phyloP scores from a whole-genome alignment of 805 yeast species.

The Yarrowia deformans region DNA sequence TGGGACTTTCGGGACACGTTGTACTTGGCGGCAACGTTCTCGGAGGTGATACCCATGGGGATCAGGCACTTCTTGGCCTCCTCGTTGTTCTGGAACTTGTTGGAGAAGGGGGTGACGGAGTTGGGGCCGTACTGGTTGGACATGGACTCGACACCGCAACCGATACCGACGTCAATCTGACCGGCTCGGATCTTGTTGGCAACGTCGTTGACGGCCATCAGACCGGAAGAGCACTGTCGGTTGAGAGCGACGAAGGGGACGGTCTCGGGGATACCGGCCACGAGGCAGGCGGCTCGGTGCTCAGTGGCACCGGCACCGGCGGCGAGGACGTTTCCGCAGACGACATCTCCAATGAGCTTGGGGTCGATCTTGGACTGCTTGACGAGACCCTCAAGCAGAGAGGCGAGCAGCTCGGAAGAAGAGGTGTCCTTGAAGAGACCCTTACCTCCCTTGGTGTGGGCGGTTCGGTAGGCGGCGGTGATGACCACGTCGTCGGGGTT shows the following conservation, averaged over 20 bases:
- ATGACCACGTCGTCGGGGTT: slow-evolving; percentile 89
- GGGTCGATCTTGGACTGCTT: slow-evolving; percentile 60
- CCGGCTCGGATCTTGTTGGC: slow-evolving; percentile 88
- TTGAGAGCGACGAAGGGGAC: slow-evolving; percentile 84
- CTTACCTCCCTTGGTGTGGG: slow-evolving; percentile 84
- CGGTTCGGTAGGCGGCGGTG: slow-evolving; percentile 89
- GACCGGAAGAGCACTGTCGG: slow-evolving; percentile 94
- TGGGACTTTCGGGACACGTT: slow-evolving; percentile 72
- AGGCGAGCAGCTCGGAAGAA: slow-evolving; percentile 77
- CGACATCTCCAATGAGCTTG: slow-evolving; percentile 77
- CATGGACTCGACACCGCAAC: slow-evolving; percentile 95
- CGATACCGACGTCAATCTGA: slow-evolving; percentile 90
- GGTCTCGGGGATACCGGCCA: slow-evolving; percentile 86
- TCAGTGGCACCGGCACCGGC: slow-evolving; percentile 94
- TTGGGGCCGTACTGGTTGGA: slow-evolving; percentile 85
- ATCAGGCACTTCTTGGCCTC: slow-evolving; percentile 78
- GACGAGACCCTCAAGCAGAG: slow-evolving; percentile 68
- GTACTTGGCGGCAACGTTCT: slow-evolving; percentile 79
- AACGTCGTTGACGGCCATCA: slow-evolving; percentile 87
- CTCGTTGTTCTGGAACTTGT: slow-evolving; percentile 54
- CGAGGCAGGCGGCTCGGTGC: slow-evolving; percentile 89
- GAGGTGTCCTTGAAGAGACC: slow-evolving; percentile 85
- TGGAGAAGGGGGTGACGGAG: slow-evolving; percentile 69
- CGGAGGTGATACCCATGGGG: slow-evolving; percentile 97
- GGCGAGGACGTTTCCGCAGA: slow-evolving; percentile 90